Evolutionary conservation across 2,329 filamentous ascomycete species (phyloP).

Genomic region (Verticillium nonalfalfae): DNA sequence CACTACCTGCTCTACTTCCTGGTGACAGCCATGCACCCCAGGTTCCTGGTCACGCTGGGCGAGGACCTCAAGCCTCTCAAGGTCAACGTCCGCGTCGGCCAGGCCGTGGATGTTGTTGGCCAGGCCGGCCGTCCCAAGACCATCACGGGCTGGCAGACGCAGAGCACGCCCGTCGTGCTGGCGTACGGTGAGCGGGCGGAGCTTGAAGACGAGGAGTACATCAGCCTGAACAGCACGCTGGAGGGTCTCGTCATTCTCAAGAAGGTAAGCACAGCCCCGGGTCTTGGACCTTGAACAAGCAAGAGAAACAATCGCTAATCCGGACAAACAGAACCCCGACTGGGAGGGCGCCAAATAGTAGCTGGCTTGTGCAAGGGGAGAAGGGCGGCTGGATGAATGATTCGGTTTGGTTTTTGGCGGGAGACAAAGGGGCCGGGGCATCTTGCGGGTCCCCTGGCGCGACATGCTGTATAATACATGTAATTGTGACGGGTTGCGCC

Average conservation of each 20-base stretch:
- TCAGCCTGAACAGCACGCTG: constrained; percentile 82
- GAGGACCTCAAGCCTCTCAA: constrained; percentile 90
- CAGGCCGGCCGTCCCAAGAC: constrained; percentile 97
- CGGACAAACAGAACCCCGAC: constrained; percentile 40
- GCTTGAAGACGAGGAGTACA: constrained; percentile 95
- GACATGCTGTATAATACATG: constrained; percentile 13
- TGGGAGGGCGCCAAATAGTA: constrained; percentile 44
- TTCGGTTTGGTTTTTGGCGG: constrained; percentile 6
- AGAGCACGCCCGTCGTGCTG: constrained; percentile 94
- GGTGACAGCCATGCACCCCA: constrained; percentile 91
- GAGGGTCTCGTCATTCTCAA: constrained; percentile 93
- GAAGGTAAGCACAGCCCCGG: constrained; percentile 64
- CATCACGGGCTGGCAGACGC: constrained; percentile 98
- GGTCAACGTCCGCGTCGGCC: constrained; percentile 94
- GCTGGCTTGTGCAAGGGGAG: neutral
- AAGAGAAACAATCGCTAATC: neutral
- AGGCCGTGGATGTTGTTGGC: constrained; percentile 96
- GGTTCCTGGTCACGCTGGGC: constrained; percentile 93
- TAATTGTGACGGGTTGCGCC: constrained; percentile 1
- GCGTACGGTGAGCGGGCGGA: constrained; percentile 95
- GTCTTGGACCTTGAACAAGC: no score
- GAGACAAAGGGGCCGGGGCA: neutral
- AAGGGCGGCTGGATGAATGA: neutral
- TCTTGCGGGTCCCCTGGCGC: constrained; percentile 5
- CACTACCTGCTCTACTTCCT: constrained; percentile 98